phyloP scores from a whole-genome alignment of 352 stramenopile species.

The Phytophthora meadii region DNA sequence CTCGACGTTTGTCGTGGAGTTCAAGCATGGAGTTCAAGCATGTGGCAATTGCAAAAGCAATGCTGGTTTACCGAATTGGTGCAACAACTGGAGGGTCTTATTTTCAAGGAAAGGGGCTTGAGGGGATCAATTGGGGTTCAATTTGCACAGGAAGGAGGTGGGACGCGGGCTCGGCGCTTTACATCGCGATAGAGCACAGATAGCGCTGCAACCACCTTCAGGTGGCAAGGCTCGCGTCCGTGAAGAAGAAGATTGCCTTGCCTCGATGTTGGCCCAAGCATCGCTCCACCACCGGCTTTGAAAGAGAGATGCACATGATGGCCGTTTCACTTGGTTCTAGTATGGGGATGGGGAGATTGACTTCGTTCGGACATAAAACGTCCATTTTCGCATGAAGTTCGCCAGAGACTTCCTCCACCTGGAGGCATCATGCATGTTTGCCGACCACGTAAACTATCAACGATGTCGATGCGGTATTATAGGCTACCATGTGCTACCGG shows the following conservation, averaged over 20 bases:
- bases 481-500: background rate
- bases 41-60: too few relatives aligned
- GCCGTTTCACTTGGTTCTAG: slow-evolving; percentile 16
- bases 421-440: background rate
- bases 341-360: slow-evolving; percentile 22
- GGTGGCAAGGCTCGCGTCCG: background rate
- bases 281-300: slow-evolving; percentile 9
- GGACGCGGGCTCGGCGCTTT: background rate
- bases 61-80: too few relatives aligned
- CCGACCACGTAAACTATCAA: background rate
- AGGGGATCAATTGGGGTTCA: slow-evolving; percentile 9
- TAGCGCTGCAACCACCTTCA: background rate
- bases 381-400: background rate
- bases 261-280: background rate
- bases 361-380: slow-evolving; percentile 13
- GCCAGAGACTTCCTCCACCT: background rate
- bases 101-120: background rate
- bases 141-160: slow-evolving; percentile 5
- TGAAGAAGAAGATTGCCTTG: background rate
- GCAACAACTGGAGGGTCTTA: slow-evolving; percentile 6
- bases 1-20: too few relatives aligned
- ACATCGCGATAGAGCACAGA: background rate
- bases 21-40: too few relatives aligned
- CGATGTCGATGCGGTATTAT: background rate
- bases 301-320: slow-evolving; percentile 9